Conservation (phyloP, 2,329 filamentous ascomycete species). For the Ceratocystis harringtonii region DNA sequence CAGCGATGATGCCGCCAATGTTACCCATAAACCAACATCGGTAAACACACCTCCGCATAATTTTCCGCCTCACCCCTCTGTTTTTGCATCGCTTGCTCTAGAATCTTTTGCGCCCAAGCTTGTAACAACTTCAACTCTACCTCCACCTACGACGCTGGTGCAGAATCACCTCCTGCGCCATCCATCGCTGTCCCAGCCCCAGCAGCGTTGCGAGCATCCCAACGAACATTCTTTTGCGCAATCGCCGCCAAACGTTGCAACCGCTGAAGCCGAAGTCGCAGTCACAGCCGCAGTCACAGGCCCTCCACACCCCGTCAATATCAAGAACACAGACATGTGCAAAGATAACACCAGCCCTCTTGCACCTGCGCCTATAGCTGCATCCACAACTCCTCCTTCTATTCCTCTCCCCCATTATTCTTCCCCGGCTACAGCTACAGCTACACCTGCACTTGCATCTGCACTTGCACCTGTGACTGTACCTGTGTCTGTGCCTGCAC, state of each 20-base stretch:
- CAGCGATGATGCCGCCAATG: slow-evolving; percentile 6
- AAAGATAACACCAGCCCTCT: not conserved
- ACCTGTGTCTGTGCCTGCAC: not conserved
- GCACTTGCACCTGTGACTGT: not conserved
- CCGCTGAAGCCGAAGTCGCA: not conserved
- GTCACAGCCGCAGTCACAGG: not conserved
- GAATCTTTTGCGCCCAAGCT: not conserved
- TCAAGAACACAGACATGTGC: not conserved
- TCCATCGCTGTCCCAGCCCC: not conserved
- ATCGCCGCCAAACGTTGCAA: not conserved
- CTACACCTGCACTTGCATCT: not conserved
- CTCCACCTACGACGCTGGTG: not conserved
- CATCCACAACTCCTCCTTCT: not conserved
- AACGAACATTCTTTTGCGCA: not conserved
- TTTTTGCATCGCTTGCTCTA: slow-evolving; percentile 1
- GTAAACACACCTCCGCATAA: not conserved
- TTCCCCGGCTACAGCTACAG: not conserved
- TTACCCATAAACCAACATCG: not conserved
- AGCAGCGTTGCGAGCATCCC: no score
- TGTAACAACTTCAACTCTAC: not conserved
- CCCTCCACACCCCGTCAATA: not conserved
- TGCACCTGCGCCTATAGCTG: slow-evolving; percentile 1
- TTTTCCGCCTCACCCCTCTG: not conserved
- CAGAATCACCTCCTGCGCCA: not conserved
- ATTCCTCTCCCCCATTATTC: not conserved